These are phyloP conservation scores for Daldinia sp. DNA, from an alignment of 2,329 filamentous ascomycete species.

Conservation along the genomic window DNA sequence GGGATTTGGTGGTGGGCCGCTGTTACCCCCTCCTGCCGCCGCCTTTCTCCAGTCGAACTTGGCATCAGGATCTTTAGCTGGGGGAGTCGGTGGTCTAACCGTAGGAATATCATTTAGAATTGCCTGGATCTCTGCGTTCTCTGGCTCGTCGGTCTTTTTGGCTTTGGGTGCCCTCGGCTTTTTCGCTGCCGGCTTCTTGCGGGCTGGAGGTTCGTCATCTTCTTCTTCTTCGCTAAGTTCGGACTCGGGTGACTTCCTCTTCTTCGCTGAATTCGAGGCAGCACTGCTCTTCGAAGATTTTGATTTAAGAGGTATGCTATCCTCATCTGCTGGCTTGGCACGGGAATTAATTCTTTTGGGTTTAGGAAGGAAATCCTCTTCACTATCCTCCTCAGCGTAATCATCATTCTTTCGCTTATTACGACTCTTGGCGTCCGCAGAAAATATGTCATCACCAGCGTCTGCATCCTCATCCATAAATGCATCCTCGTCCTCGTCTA, in stretches of 20 bases:
- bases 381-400: constrained; percentile 76
- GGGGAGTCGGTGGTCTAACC: constrained; percentile 83
- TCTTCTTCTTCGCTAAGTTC: constrained; percentile 65
- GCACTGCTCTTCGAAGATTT: constrained; percentile 46
- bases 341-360: constrained; percentile 65
- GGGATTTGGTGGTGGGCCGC: constrained; percentile 69
- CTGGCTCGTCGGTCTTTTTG: constrained; percentile 72
- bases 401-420: constrained; percentile 77
- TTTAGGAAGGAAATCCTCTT: constrained; percentile 71
- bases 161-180: constrained; percentile 66
- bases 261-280: constrained; percentile 52
- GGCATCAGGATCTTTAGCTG: constrained; percentile 70
- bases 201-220: constrained; percentile 58
- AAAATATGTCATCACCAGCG: constrained; percentile 85
- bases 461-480: constrained; percentile 73
- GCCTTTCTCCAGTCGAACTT: constrained; percentile 85
- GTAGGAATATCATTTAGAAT: constrained; percentile 90
- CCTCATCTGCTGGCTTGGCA: constrained; percentile 49
- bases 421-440: constrained; percentile 71
- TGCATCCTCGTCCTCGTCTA: constrained; percentile 63
- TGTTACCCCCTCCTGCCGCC: constrained; percentile 64
- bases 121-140: constrained; percentile 77
- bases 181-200: constrained; percentile 65
- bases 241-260: constrained; percentile 65
- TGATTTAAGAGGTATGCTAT: constrained; percentile 44